Conservation (phyloP, 2,329 filamentous ascomycete species). For the Colletotrichum sp. region DNA sequence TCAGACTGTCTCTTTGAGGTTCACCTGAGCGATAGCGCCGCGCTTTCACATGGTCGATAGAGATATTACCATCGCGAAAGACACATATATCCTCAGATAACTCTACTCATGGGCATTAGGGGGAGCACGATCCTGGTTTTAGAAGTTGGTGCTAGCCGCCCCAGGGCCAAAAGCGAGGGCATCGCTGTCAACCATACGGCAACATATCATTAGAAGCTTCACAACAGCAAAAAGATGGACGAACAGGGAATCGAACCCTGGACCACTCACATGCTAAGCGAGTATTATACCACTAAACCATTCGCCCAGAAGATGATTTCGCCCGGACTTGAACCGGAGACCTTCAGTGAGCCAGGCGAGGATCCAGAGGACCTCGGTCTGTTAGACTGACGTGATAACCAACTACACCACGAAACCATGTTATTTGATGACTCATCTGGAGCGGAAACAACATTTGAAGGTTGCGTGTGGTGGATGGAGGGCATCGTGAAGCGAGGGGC, state of each 20-base stretch:
- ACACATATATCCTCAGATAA: neutral
- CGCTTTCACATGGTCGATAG: neutral
- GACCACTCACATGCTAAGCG: conserved; percentile 20
- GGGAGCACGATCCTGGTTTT: too few species aligned
- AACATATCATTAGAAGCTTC: neutral
- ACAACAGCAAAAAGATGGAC: neutral
- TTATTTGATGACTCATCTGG: neutral
- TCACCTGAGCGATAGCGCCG: accelerated
- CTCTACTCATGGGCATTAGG: too few species aligned
- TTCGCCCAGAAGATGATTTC: conserved; percentile 10
- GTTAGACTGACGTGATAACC: conserved; percentile 57
- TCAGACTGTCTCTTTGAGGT: neutral
- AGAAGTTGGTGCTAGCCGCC: too few species aligned
- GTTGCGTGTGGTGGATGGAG: neutral
- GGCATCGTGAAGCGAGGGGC: neutral
- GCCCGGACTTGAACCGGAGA: conserved; percentile 22
- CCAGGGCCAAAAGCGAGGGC: too few species aligned
- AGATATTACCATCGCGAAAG: accelerated
- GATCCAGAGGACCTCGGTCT: neutral
- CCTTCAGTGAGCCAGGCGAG: conserved; percentile 13
- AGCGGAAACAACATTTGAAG: neutral
- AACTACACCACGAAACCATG: conserved; percentile 38
- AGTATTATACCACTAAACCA: conserved; percentile 21
- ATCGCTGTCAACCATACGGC: too few species aligned
- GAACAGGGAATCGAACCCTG: conserved; percentile 20